Conservation (phyloP, 202 grass and related monocot genomes). For the Hordeum pubiflorum region DNA sequence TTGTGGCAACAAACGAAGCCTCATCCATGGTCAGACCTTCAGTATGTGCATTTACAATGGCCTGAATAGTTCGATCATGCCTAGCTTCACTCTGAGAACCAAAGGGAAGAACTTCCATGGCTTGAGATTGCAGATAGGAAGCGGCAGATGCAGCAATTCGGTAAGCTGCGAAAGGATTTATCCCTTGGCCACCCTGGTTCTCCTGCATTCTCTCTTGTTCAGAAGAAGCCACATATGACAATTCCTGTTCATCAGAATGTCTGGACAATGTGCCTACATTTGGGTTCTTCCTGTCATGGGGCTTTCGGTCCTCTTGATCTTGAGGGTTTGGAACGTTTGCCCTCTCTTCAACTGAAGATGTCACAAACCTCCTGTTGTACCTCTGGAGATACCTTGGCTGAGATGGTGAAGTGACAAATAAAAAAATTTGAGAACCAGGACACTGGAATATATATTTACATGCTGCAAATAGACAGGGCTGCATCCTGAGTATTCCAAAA, state of each 20-base stretch:
- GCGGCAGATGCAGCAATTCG: conserved; percentile 54
- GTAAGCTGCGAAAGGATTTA: conserved; percentile 55
- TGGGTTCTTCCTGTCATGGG: no score
- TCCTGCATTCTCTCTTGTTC: conserved; percentile 11
- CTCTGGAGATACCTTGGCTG: conserved; percentile 58
- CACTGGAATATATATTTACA: not conserved
- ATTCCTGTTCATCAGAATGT: no score
- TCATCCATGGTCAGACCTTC: conserved; percentile 40
- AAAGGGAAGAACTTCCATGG: conserved; percentile 46
- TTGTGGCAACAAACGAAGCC: conserved; percentile 63
- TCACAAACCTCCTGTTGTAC: conserved; percentile 47
- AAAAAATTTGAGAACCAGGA: no score
- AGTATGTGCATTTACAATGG: conserved; percentile 12
- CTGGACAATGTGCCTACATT: no score
- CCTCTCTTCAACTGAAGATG: conserved; percentile 67
- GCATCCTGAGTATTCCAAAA: no score
- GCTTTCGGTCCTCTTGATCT: no score
- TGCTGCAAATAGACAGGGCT: no score
- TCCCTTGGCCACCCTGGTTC: conserved; percentile 17
- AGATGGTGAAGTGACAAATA: no score
- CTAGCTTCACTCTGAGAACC: conserved; percentile 22
- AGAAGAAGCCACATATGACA: no score
- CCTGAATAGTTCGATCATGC: conserved; percentile 17
- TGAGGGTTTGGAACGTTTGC: no score
- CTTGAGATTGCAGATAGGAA: conserved; percentile 56